Conservation (phyloP, 106 monocot genomes). For the Apostasia shenzhenica region DNA sequence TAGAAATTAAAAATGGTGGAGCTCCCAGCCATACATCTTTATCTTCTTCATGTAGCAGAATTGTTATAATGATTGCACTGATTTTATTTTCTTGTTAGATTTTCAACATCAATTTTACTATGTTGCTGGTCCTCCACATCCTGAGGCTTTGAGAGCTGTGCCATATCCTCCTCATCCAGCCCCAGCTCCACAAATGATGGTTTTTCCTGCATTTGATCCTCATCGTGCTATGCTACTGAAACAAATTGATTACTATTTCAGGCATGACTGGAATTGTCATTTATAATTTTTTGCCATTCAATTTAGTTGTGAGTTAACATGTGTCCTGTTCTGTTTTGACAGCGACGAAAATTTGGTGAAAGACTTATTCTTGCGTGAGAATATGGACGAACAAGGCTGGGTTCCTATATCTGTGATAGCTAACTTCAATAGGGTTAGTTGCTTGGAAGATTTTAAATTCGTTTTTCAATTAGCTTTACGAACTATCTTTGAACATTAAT, state of each 20-base stretch:
- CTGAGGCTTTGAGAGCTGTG: conserved; percentile 15
- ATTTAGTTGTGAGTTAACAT: not conserved
- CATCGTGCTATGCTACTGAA: conserved; percentile 31
- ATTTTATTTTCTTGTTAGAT: conserved; percentile 17
- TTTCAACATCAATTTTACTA: conserved; percentile 37
- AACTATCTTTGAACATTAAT: not conserved
- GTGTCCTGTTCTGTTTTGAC: conserved; percentile 13
- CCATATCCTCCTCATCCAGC: conserved; percentile 26
- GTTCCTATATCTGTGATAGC: conserved; percentile 79
- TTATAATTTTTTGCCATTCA: not conserved
- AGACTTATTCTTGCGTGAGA: conserved; percentile 61
- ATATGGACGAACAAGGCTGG: conserved; percentile 96
- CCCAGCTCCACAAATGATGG: conserved; percentile 25
- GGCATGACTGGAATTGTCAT: conserved; percentile 19
- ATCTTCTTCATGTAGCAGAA: no score
- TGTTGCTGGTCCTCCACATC: conserved; percentile 21
- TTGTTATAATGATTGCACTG: no score
- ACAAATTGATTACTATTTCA: conserved; percentile 97
- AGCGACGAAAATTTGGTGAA: conserved; percentile 80
- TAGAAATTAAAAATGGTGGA: no score
- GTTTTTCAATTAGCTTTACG: not conserved
- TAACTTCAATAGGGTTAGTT: conserved; percentile 71
- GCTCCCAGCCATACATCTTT: no score
- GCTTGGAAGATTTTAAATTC: not conserved
- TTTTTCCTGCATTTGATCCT: conserved; percentile 29